A percentile compares a stretch with the other conserved stretches of the same genome.
Conservation (phyloP, 108 stramenopile genomes). For the Chaetoceros muelleri region DNA sequence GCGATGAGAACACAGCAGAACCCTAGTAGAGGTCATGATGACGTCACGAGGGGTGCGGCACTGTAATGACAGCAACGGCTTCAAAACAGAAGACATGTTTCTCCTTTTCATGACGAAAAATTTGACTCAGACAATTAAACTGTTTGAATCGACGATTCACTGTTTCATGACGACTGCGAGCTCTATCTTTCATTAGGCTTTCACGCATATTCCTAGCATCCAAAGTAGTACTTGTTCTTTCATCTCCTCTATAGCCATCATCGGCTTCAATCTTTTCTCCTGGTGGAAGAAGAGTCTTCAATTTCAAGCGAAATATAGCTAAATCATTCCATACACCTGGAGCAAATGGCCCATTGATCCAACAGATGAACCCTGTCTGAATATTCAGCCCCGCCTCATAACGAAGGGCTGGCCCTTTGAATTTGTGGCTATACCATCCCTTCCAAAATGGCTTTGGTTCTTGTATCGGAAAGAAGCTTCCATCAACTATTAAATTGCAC, state of each 20-base stretch:
- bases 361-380: slow-evolving; percentile 13
- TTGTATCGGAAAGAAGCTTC: slow-evolving; percentile 9
- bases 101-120: slow-evolving; percentile 12
- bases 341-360: slow-evolving; percentile 18
- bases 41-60: no score
- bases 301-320: slow-evolving; percentile 9
- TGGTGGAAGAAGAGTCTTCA: slow-evolving; percentile 4
- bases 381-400: slow-evolving; percentile 21
- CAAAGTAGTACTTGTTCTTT: background rate
- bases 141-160: slow-evolving; percentile 24
- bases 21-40: no score
- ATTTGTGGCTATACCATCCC: slow-evolving; percentile 12
- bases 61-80: slow-evolving; percentile 3
- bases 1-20: no score
- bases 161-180: slow-evolving; percentile 18
- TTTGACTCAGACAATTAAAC: background rate
- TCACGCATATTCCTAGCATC: slow-evolving; percentile 5
- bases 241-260: slow-evolving; percentile 13
- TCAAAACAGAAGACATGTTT: slow-evolving; percentile 1
- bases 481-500: slow-evolving; percentile 6
- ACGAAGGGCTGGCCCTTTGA: slow-evolving; percentile 10
- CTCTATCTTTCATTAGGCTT: slow-evolving; percentile 1
- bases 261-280: slow-evolving; percentile 18
- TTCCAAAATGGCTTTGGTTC: slow-evolving; percentile 1
- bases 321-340: slow-evolving; percentile 15